Conservation (phyloP, 306 rosid genomes). For the Malus sylvestris region DNA sequence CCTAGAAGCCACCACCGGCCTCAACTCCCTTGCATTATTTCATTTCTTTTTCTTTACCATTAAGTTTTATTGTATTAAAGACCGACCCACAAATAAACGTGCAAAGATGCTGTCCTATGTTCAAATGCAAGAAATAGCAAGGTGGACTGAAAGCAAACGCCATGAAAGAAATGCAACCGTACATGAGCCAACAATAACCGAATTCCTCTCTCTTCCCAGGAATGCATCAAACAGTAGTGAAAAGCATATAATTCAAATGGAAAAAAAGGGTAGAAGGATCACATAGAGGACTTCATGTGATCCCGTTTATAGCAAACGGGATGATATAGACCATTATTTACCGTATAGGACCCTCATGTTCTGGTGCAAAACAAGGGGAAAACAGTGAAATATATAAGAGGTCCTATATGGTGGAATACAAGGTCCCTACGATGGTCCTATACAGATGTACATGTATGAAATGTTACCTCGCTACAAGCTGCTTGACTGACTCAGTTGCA, state of each 20-base stretch:
- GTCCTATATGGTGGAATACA: too few species aligned
- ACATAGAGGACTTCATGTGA: background rate
- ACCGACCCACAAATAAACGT: too few species aligned
- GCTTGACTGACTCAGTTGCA: slow-evolving; percentile 56
- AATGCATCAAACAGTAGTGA: background rate
- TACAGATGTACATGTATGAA: background rate
- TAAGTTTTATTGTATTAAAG: too few species aligned
- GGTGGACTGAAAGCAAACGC: background rate
- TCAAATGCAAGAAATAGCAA: background rate
- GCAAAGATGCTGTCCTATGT: background rate
- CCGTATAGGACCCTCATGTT: too few species aligned
- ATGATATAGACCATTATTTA: too few species aligned
- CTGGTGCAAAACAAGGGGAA: too few species aligned
- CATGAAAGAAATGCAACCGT: background rate
- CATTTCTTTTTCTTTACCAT: background rate
- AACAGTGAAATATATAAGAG: too few species aligned
- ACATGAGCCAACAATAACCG: background rate
- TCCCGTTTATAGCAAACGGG: too few species aligned
- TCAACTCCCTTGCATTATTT: background rate
- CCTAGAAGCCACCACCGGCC: background rate
- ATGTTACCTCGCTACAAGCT: slow-evolving; percentile 54
- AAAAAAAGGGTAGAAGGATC: background rate
- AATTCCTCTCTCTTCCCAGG: background rate
- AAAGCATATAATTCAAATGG: too few species aligned
- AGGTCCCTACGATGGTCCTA: too few species aligned